These are phyloP conservation scores for Tilletia setariae DNA, from an alignment of 1,284 basidiomycete genomes.

Conservation along the genomic window DNA sequence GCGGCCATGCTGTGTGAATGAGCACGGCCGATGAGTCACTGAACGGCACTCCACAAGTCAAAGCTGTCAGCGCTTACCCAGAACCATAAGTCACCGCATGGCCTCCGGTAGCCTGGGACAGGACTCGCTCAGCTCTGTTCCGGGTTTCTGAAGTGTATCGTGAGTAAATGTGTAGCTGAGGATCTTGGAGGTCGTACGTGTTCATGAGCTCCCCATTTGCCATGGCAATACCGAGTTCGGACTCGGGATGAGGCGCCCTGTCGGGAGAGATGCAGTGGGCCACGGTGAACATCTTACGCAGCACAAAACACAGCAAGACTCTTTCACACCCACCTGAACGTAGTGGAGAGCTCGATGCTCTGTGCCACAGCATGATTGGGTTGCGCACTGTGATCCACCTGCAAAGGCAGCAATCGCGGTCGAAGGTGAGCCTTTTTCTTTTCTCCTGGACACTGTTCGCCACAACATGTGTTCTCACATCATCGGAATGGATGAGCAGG, in stretches of 20 bases:
- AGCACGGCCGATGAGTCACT: not conserved
- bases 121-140: constrained; percentile 40
- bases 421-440: not conserved
- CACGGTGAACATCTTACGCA: not conserved
- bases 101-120: constrained; percentile 27
- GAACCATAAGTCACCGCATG: constrained; percentile 45
- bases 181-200: constrained; percentile 35
- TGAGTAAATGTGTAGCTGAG: constrained; percentile 40
- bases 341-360: constrained; percentile 39
- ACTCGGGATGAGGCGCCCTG: constrained; percentile 32
- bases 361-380: constrained; percentile 39
- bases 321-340: constrained; percentile 25
- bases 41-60: no score
- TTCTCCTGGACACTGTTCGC: not conserved
- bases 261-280: not conserved
- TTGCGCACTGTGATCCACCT: constrained; percentile 24
- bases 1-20: constrained; percentile 37
- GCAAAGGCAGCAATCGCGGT: constrained; percentile 27
- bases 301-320: not conserved
- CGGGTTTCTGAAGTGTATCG: constrained; percentile 49
- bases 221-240: constrained; percentile 24
- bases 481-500: constrained; percentile 6
- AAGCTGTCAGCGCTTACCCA: constrained; percentile 18
- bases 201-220: constrained; percentile 20
- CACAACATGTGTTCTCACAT: not conserved